Percentiles rank a stretch among this genome's conserved stretches.
These are phyloP conservation scores for Coleophoma cylindrospora DNA, from an alignment of 2,329 filamentous ascomycete species.

Conservation along the genomic window DNA sequence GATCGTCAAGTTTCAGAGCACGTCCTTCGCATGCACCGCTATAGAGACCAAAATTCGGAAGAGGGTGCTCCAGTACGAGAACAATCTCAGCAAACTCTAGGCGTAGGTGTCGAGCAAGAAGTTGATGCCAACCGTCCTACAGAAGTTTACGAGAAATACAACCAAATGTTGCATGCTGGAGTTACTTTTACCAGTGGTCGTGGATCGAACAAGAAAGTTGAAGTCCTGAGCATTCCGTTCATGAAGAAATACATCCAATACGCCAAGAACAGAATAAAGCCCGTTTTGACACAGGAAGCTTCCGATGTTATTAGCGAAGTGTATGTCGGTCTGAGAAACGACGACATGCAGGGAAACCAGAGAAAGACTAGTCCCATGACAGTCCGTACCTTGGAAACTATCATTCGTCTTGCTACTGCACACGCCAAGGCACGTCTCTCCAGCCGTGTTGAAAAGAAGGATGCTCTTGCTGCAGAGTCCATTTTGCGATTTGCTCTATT, in stretches of 20 bases:
- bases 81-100: conserved; percentile 75
- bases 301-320: conserved; percentile 87
- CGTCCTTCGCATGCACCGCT: conserved; percentile 94
- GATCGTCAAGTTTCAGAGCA: conserved; percentile 94
- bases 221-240: conserved; percentile 93
- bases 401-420: conserved; percentile 96
- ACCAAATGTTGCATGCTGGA: conserved; percentile 90
- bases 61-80: conserved; percentile 94
- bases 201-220: conserved; percentile 69
- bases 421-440: conserved; percentile 92
- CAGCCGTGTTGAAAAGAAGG: conserved; percentile 80
- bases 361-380: conserved; percentile 92
- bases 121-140: conserved; percentile 69
- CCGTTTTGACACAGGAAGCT: conserved; percentile 83
- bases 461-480: conserved; percentile 80
- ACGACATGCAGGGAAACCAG: conserved; percentile 92
- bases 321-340: conserved; percentile 90
- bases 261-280: conserved; percentile 87
- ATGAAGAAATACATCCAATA: conserved; percentile 99
- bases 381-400: conserved; percentile 91
- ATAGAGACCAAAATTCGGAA: conserved; percentile 86
- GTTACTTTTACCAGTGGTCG: conserved; percentile 73
- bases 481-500: conserved; percentile 94
- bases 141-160: conserved; percentile 93
- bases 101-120: conserved; percentile 79